phyloP scores from a whole-genome alignment of 2,329 filamentous ascomycete genomes.

The Cadophora malorum region DNA sequence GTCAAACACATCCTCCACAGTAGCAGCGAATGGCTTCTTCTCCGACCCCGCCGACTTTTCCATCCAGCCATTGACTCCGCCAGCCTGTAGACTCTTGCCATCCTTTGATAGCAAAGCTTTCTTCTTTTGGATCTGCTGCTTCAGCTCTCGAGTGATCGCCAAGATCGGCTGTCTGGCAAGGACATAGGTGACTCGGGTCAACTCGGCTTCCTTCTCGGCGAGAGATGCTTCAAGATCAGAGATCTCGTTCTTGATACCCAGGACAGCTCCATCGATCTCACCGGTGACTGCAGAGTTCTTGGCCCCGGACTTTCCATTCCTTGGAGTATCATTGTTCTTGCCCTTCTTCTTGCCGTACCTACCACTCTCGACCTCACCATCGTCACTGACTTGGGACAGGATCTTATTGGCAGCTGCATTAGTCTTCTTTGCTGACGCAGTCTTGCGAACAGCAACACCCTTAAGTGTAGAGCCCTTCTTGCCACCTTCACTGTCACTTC shows the following conservation, averaged over 20 bases:
- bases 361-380: background rate
- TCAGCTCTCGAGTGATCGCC: background rate
- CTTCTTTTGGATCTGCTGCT: background rate
- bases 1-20: slow-evolving; percentile 12
- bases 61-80: background rate
- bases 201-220: background rate
- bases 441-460: background rate
- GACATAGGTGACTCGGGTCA: background rate
- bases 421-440: background rate
- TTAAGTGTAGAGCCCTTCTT: background rate
- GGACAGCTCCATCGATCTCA: background rate
- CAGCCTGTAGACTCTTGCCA: background rate
- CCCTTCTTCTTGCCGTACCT: background rate
- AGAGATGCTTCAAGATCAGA: background rate
- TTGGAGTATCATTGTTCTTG: background rate
- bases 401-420: background rate
- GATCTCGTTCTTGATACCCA: background rate
- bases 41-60: background rate
- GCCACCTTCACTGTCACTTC: background rate
- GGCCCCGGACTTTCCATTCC: background rate
- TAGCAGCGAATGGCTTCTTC: background rate
- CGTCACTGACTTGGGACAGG: background rate
- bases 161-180: background rate
- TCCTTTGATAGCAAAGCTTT: background rate
- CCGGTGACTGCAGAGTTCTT: background rate